Evolutionary conservation across 768 basidiomycete species (phyloP).

Genomic region (Pleurotus tuoliensis): DNA sequence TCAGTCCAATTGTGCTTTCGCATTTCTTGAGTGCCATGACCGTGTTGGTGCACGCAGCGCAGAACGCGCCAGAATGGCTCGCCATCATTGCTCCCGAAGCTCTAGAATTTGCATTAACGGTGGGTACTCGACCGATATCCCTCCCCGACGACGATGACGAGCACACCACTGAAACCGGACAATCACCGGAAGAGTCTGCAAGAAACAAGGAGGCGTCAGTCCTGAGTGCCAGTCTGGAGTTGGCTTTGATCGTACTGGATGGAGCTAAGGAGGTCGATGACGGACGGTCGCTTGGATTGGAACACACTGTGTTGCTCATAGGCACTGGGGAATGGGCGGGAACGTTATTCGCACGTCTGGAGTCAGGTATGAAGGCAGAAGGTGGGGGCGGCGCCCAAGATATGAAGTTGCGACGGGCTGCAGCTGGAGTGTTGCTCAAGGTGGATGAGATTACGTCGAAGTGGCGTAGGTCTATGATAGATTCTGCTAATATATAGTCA

Average conservation of each 20-base stretch:
- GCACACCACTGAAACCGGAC: slow-evolving; percentile 26
- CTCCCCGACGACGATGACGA: slow-evolving; percentile 32
- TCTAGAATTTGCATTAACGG: slow-evolving; percentile 76
- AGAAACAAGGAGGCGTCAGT: slow-evolving; percentile 65
- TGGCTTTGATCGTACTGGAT: slow-evolving; percentile 74
- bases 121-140: slow-evolving; percentile 67
- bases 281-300: slow-evolving; percentile 70
- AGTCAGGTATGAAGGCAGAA: slow-evolving; percentile 56
- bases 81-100: slow-evolving; percentile 77
- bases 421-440: slow-evolving; percentile 80
- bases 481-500: slow-evolving; percentile 14
- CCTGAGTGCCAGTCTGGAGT: slow-evolving; percentile 70
- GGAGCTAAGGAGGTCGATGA: slow-evolving; percentile 72
- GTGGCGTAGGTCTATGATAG: slow-evolving; percentile 67
- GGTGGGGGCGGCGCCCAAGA: slow-evolving; percentile 68
- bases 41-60: slow-evolving; percentile 78
- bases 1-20: slow-evolving; percentile 73
- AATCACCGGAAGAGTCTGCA: not conserved
- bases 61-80: slow-evolving; percentile 79
- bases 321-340: slow-evolving; percentile 80
- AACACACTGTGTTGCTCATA: slow-evolving; percentile 68
- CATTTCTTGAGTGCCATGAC: slow-evolving; percentile 74
- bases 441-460: slow-evolving; percentile 66
- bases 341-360: slow-evolving; percentile 58
- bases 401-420: slow-evolving; percentile 57